Evolutionary conservation across 805 yeast species (phyloP).

Genomic region (Huiozyma naganishii): DNA sequence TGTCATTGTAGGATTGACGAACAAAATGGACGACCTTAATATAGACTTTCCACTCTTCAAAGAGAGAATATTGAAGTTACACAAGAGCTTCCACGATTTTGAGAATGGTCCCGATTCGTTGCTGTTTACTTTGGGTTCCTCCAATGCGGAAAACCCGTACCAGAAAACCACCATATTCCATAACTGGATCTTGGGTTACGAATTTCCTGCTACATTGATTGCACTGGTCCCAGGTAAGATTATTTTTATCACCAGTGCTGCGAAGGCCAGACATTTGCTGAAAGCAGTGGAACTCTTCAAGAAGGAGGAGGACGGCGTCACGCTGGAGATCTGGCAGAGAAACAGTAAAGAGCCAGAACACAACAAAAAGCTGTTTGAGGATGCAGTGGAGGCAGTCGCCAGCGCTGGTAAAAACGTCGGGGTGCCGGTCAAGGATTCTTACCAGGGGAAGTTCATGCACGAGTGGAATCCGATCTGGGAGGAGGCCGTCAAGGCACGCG

Average conservation of each 20-base stretch:
- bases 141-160: slow-evolving; percentile 82
- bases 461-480: slow-evolving; percentile 55
- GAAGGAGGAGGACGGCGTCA: slow-evolving; percentile 37
- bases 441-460: slow-evolving; percentile 71
- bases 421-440: slow-evolving; percentile 60
- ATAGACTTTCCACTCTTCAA: slow-evolving; percentile 23
- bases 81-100: slow-evolving; percentile 18
- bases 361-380: slow-evolving; percentile 53
- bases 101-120: slow-evolving; percentile 34
- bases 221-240: slow-evolving; percentile 50
- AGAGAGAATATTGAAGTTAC: slow-evolving; percentile 20
- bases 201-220: slow-evolving; percentile 84
- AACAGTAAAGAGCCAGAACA: slow-evolving; percentile 67
- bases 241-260: slow-evolving; percentile 64
- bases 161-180: slow-evolving; percentile 80
- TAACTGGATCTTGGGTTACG: slow-evolving; percentile 88
- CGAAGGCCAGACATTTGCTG: slow-evolving; percentile 68
- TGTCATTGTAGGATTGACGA: too few relatives aligned
- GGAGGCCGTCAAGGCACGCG: slow-evolving; percentile 30
- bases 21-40: slow-evolving; percentile 23
- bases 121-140: slow-evolving; percentile 68
- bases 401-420: slow-evolving; percentile 47
- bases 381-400: slow-evolving; percentile 39
- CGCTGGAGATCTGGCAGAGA: slow-evolving; percentile 55
- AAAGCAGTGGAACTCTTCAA: slow-evolving; percentile 27